Percentiles rank a stretch among this genome's conserved stretches.
These are phyloP conservation scores for Fomitopsis schrenkii DNA, from an alignment of 1,284 basidiomycete genomes.

Conservation along the genomic window DNA sequence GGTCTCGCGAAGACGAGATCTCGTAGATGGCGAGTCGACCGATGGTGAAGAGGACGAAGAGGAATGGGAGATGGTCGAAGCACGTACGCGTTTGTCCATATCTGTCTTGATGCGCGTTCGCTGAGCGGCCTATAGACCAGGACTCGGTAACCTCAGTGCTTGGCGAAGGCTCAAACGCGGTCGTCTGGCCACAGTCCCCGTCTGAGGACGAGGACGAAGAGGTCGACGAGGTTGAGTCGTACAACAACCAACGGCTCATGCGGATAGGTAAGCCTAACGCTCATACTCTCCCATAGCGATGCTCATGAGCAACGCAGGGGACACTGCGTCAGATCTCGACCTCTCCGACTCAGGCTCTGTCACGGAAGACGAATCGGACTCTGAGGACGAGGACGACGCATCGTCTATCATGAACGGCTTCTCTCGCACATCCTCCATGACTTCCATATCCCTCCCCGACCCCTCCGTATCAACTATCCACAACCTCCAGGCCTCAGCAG, in stretches of 20 bases:
- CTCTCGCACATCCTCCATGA: slow-evolving; percentile 31
- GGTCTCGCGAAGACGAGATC: slow-evolving; percentile 49
- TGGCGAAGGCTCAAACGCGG: slow-evolving; percentile 61
- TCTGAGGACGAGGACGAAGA: slow-evolving; percentile 55
- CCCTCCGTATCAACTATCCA: slow-evolving; percentile 29
- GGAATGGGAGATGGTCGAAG: slow-evolving; percentile 63
- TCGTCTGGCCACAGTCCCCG: slow-evolving; percentile 59
- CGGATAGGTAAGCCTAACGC: slow-evolving; percentile 49
- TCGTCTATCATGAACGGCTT: slow-evolving; percentile 26
- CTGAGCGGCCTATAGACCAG: slow-evolving; percentile 28
- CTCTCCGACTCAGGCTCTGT: slow-evolving; percentile 55
- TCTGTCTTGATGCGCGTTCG: background rate
- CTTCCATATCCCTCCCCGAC: slow-evolving; percentile 39
- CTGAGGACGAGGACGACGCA: slow-evolving; percentile 30
- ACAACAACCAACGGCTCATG: slow-evolving; percentile 64
- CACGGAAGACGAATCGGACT: slow-evolving; percentile 32
- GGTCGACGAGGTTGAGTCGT: slow-evolving; percentile 54
- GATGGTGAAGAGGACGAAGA: slow-evolving; percentile 45
- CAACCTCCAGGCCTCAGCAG: slow-evolving; percentile 34
- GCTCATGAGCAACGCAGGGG: slow-evolving; percentile 37
- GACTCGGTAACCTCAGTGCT: slow-evolving; percentile 43
- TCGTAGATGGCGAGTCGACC: slow-evolving; percentile 30
- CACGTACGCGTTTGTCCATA: slow-evolving; percentile 37
- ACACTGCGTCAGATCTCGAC: slow-evolving; percentile 55
- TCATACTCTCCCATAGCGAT: background rate